Conservation (phyloP, 441 rosid genomes). For the Mallotus repandus region DNA sequence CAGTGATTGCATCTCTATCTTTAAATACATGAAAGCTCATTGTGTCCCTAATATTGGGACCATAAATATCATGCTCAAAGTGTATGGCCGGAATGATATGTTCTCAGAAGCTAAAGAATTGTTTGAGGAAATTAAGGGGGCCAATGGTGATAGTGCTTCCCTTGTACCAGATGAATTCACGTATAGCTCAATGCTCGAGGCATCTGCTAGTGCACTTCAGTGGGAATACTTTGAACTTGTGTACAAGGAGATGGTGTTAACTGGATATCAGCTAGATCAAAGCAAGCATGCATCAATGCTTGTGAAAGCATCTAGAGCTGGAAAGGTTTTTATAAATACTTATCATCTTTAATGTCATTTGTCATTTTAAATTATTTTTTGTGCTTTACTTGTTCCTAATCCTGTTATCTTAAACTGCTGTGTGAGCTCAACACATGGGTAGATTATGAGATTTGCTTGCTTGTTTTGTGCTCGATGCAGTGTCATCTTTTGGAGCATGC, state of each 20-base stretch:
- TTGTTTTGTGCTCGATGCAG: constrained; percentile 41
- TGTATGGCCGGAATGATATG: constrained; percentile 72
- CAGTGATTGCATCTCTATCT: constrained; percentile 64
- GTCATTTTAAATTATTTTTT: neutral
- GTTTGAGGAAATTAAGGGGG: constrained; percentile 56
- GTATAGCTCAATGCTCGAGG: constrained; percentile 76
- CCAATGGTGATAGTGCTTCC: constrained; percentile 18
- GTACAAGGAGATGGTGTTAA: constrained; percentile 68
- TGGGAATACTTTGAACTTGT: constrained; percentile 94
- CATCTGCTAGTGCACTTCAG: constrained; percentile 72
- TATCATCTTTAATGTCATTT: neutral
- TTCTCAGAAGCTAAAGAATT: constrained; percentile 76
- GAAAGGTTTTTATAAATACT: constrained; percentile 51
- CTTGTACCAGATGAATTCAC: constrained; percentile 69
- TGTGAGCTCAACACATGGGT: neutral
- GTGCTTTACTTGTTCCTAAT: neutral
- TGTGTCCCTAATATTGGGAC: constrained; percentile 85
- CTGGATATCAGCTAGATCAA: constrained; percentile 70
- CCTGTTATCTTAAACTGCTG: too few species aligned
- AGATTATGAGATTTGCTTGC: constrained; percentile 6
- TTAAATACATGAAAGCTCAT: constrained; percentile 61
- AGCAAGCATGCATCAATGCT: constrained; percentile 53
- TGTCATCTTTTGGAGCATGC: constrained; percentile 82
- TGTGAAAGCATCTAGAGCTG: constrained; percentile 75
- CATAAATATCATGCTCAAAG: constrained; percentile 79